phyloP scores from a whole-genome alignment of 257 asterid genomes.

The Nyctanthes arbortristis region DNA sequence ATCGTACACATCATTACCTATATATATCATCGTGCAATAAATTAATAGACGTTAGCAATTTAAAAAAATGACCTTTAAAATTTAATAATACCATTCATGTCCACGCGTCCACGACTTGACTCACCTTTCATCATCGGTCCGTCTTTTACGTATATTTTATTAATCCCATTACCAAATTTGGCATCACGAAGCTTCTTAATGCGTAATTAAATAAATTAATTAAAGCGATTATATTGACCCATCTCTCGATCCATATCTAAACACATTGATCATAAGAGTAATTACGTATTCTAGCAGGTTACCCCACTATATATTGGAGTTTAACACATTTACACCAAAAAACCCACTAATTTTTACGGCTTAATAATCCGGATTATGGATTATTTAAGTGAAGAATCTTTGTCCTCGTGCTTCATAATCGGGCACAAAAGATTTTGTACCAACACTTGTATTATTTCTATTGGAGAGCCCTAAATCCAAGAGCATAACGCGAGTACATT shows the following conservation, averaged over 20 bases:
- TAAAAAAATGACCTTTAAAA: conserved; percentile 26
- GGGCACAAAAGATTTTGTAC: conserved; percentile 19
- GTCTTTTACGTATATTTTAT: conserved; percentile 36
- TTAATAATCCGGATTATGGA: conserved; percentile 10
- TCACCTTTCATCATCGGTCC: conserved; percentile 21
- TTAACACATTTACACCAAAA: conserved; percentile 31
- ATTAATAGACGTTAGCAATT: conserved; percentile 23
- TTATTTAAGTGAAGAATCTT: conserved; percentile 13
- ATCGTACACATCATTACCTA: conserved; percentile 67
- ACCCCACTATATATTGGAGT: conserved; percentile 49
- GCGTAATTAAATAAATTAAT: conserved; percentile 19
- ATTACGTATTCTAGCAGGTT: conserved; percentile 34
- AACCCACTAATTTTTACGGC: conserved; percentile 33
- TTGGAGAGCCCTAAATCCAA: conserved; percentile 32
- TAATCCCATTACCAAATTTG: conserved; percentile 40
- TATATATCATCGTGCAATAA: conserved; percentile 43
- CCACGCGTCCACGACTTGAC: conserved; percentile 57
- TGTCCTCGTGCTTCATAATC: conserved; percentile 26
- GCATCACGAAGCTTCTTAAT: conserved; percentile 60
- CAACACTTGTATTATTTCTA: conserved; percentile 32
- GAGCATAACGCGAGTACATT: conserved; percentile 32
- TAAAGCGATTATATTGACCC: conserved; percentile 22
- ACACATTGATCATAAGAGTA: conserved; percentile 17
- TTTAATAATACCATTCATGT: conserved; percentile 23
- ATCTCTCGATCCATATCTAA: conserved; percentile 14